A percentile compares a stretch with the other conserved stretches of the same genome.
phyloP scores from a whole-genome alignment of 352 stramenopile species.

The Halophytophthora polymorphica region DNA sequence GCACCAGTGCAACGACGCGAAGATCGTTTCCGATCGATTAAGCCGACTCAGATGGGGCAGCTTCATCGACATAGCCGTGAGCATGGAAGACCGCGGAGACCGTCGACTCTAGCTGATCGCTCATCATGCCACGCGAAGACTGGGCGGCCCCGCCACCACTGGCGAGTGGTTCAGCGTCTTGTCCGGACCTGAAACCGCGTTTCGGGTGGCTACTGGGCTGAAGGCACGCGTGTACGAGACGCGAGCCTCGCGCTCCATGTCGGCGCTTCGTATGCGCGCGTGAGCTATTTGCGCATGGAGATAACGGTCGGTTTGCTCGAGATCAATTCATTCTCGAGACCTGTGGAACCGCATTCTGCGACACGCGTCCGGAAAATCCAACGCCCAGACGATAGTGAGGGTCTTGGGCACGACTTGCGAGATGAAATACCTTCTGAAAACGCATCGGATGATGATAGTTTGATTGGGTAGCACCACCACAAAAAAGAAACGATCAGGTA shows the following conservation, averaged over 20 bases:
- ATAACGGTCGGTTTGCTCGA: too few species aligned
- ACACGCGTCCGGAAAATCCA: slow-evolving; percentile 1
- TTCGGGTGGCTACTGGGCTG: too few species aligned
- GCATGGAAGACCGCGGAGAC: neutral
- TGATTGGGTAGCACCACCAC: neutral
- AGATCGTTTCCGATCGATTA: slow-evolving; percentile 3
- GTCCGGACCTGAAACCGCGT: too few species aligned
- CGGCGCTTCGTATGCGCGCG: neutral
- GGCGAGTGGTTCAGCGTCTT: too few species aligned
- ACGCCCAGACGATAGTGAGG: neutral
- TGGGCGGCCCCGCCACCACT: too few species aligned
- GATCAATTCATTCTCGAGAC: neutral
- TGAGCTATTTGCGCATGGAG: too few species aligned
- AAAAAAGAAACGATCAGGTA: neutral
- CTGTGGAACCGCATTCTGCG: neutral
- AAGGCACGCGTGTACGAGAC: too few species aligned
- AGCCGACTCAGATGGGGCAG: slow-evolving; percentile 1
- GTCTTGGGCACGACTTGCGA: neutral
- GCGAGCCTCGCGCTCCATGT: neutral
- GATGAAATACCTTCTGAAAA: neutral
- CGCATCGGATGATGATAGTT: neutral
- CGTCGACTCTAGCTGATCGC: neutral
- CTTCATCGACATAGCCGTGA: neutral
- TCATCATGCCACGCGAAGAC: neutral
- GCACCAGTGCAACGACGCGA: neutral